Percentiles rank a stretch among this genome's conserved stretches.
Evolutionary conservation across 2,329 filamentous ascomycete genomes (phyloP).

Genomic region (Alternaria gansuensis): DNA sequence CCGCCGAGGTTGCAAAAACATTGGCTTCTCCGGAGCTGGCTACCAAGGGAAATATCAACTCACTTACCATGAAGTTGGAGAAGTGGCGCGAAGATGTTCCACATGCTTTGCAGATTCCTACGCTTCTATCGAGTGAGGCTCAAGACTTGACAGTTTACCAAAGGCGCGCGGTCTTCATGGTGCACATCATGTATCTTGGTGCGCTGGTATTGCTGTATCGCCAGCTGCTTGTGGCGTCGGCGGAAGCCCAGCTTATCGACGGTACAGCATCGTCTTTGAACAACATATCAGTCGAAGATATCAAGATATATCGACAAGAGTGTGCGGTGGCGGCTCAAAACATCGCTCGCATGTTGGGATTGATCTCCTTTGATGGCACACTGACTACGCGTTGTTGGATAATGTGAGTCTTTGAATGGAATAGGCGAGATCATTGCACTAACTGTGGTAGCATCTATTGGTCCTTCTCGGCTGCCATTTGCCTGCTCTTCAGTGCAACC

Average conservation of each 20-base stretch:
- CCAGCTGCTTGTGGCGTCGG: constrained; percentile 46
- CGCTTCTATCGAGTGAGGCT: constrained; percentile 38
- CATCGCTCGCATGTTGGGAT: constrained; percentile 46
- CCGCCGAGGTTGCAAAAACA: constrained; percentile 49
- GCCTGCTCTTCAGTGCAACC: constrained; percentile 48
- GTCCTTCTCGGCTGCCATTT: constrained; percentile 48
- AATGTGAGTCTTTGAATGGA: constrained; percentile 24
- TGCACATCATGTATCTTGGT: constrained; percentile 53
- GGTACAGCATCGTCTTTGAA: constrained; percentile 36
- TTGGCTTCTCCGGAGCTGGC: constrained; percentile 43
- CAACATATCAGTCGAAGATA: constrained; percentile 40
- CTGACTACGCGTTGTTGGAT: constrained; percentile 52
- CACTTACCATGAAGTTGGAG: constrained; percentile 46
- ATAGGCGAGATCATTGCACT: neutral
- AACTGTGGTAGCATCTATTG: constrained; percentile 44
- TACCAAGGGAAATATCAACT: constrained; percentile 42
- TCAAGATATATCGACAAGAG: constrained; percentile 41
- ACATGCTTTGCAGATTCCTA: constrained; percentile 41
- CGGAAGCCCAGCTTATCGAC: constrained; percentile 43
- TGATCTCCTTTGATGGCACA: constrained; percentile 49
- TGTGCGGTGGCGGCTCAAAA: constrained; percentile 50
- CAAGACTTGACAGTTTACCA: constrained; percentile 44
- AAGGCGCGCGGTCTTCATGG: constrained; percentile 49
- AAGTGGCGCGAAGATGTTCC: constrained; percentile 49
- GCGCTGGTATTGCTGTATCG: constrained; percentile 50